Percentiles rank a stretch among this genome's conserved stretches.
These are phyloP conservation scores for Aspergillus conjunctus DNA, from an alignment of 495 filamentous ascomycete genomes.

Conservation along the genomic window DNA sequence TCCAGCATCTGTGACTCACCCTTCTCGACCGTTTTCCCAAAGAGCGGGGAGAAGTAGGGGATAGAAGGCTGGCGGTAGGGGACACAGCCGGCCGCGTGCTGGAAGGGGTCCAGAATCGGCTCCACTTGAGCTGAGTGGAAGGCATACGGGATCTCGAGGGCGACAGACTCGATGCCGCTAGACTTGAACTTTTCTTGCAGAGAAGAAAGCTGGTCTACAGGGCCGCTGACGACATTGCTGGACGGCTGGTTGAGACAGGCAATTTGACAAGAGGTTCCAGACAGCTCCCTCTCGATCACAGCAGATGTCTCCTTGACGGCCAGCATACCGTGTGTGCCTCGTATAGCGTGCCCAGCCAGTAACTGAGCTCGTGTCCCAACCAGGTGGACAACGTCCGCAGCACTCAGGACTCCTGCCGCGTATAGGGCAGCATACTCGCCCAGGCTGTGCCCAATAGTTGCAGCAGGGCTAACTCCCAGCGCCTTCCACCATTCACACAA, in stretches of 20 bases:
- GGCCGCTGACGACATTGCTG: conserved; percentile 54
- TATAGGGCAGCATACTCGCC: conserved; percentile 89
- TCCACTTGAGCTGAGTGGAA: conserved; percentile 84
- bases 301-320: conserved; percentile 45
- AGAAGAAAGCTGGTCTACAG: conserved; percentile 46
- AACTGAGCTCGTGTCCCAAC: conserved; percentile 77
- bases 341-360: conserved; percentile 69
- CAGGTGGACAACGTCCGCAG: conserved; percentile 77
- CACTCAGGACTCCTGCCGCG: conserved; percentile 76
- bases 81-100: conserved; percentile 57
- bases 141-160: conserved; percentile 73
- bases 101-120: conserved; percentile 69
- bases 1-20: conserved; percentile 51
- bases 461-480: conserved; percentile 73
- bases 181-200: conserved; percentile 58
- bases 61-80: conserved; percentile 60
- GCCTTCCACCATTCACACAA: conserved; percentile 78
- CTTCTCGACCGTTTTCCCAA: conserved; percentile 58
- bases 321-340: conserved; percentile 67
- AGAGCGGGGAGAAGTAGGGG: conserved; percentile 68
- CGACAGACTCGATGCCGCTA: conserved; percentile 64
- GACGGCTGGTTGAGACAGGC: conserved; percentile 56
- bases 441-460: conserved; percentile 80
- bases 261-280: conserved; percentile 39
- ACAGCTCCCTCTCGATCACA: conserved; percentile 35